phyloP scores from a whole-genome alignment of 768 basidiomycete species.

The Xanthoconium stramineum region DNA sequence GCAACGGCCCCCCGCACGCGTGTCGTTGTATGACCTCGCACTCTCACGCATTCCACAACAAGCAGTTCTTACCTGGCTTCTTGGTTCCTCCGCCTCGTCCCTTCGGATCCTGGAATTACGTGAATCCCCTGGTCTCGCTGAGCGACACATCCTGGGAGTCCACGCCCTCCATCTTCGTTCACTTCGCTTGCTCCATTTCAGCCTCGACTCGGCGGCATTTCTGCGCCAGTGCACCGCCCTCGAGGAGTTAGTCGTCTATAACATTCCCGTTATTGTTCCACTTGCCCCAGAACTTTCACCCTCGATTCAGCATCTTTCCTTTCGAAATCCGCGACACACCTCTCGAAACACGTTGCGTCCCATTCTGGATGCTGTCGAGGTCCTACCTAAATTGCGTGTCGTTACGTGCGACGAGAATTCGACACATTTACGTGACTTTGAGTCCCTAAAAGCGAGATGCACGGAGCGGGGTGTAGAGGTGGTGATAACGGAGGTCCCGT shows the following conservation, averaged over 20 bases:
- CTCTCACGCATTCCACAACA: constrained; percentile 34
- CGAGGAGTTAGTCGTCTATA: constrained; percentile 39
- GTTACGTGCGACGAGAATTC: constrained; percentile 36
- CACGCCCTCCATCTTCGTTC: constrained; percentile 40
- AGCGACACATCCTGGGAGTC: constrained; percentile 23
- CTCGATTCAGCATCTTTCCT: constrained; percentile 39
- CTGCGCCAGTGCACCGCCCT: constrained; percentile 36
- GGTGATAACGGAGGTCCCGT: constrained; percentile 25
- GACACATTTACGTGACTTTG: constrained; percentile 19
- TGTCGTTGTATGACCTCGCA: constrained; percentile 40
- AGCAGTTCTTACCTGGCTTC: constrained; percentile 37
- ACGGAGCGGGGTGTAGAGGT: constrained; percentile 28
- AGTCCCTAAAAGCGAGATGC: constrained; percentile 28
- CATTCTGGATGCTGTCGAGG: constrained; percentile 31
- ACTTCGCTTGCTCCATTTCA: constrained; percentile 40
- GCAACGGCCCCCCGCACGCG: constrained; percentile 9
- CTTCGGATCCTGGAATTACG: constrained; percentile 42
- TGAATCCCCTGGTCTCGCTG: constrained; percentile 30
- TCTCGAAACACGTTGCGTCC: constrained; percentile 23
- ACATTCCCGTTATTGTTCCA: constrained; percentile 33
- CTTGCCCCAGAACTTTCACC: constrained; percentile 33
- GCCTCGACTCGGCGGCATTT: constrained; percentile 30
- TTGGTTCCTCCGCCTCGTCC: constrained; percentile 32
- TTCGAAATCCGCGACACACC: constrained; percentile 30
- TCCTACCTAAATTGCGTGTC: constrained; percentile 33